Base-by-base conservation (phyloP, 164 flowering plant genomes). In the Aristolochia fimbriata region DNA sequence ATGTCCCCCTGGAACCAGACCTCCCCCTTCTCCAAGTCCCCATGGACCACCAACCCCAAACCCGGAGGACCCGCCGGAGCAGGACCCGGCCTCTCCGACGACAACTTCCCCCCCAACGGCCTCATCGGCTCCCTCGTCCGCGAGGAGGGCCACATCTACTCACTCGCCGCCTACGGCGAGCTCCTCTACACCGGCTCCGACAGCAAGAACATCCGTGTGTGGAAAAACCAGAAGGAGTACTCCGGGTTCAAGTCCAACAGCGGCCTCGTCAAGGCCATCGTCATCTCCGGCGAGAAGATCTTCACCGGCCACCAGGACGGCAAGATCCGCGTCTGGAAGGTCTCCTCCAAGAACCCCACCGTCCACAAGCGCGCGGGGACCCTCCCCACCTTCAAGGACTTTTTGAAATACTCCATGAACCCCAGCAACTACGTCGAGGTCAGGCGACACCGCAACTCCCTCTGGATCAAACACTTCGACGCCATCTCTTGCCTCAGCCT, bases 231-330 rank as follows among this genome's bases (percentile, higher is more conserved):
- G 55, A 70, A 87, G 51, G 95, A 90, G 54, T 86, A 63, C 58
- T 47, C 82, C 0, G 92, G 81, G 0, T 90, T 90, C 69, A 87
- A 87, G 70, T 81, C 93, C 2, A 83, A 68, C 69, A 87, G 96
- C 16, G 97, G 96, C 0, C 62, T 90, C 23, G 96, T 91, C 0
- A 88, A 91, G 60, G 91, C 93, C 7, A 91, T 91, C 16, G 70
- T 91, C 0, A 73, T 88, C 16, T 70, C 88, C 6, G 85, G 85
- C 0, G 80, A 80, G 8, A 78, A 78, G 67, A 84, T 91, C 24
- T 91, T 88, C 66, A 84, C 91, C 6, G 96, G 91, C n/a, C 97
- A 91, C 60, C 96, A 91, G 60, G 96, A 91, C 53, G 97, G 96
- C 0, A 88, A 84, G 60, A 80, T 91, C 31, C 79, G 97, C 0